phyloP scores from a whole-genome alignment of 2,329 filamentous ascomycete species.

The Penicillium sp. region DNA sequence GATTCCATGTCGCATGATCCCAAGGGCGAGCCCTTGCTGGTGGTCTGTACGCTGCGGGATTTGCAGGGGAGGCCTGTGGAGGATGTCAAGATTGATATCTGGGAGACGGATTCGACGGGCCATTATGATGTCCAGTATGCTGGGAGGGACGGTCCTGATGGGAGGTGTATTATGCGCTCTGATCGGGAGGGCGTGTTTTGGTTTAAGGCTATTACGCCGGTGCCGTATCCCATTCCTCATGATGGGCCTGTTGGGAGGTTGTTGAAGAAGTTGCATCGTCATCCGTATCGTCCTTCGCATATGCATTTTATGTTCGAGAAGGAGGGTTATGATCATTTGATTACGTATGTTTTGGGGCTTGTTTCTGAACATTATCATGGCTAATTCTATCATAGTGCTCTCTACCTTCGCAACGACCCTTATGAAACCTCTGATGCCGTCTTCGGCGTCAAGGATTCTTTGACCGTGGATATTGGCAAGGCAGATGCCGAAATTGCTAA shows the following conservation, averaged over 20 bases:
- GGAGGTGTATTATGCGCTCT: constrained; percentile 66
- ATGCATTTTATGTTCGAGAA: constrained; percentile 90
- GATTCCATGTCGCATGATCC: constrained; percentile 65
- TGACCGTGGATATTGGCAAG: constrained; percentile 64
- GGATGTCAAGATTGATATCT: constrained; percentile 73
- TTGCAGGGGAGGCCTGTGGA: constrained; percentile 60
- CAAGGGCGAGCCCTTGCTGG: constrained; percentile 66
- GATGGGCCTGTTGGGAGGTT: constrained; percentile 80
- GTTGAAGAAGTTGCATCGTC: constrained; percentile 63
- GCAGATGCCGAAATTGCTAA: constrained; percentile 54
- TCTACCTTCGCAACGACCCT: constrained; percentile 74
- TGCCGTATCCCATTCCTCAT: constrained; percentile 79
- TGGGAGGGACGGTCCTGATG: constrained; percentile 63
- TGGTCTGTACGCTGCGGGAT: constrained; percentile 70
- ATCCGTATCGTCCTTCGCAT: constrained; percentile 73
- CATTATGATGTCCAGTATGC: constrained; percentile 79
- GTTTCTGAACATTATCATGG: neutral
- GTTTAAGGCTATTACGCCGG: constrained; percentile 81
- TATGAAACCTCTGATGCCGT: constrained; percentile 83
- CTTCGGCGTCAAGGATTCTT: constrained; percentile 79
- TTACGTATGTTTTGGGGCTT: constrained; percentile 63
- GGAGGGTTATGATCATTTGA: constrained; percentile 71
- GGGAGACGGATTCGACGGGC: constrained; percentile 79
- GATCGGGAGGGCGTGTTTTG: constrained; percentile 74
- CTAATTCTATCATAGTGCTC: constrained; percentile 51